Evolutionary conservation across 2,329 filamentous ascomycete species (phyloP), one percentile per base, ranked within the genome.

Genomic region (Zarea fungicola): DNA sequence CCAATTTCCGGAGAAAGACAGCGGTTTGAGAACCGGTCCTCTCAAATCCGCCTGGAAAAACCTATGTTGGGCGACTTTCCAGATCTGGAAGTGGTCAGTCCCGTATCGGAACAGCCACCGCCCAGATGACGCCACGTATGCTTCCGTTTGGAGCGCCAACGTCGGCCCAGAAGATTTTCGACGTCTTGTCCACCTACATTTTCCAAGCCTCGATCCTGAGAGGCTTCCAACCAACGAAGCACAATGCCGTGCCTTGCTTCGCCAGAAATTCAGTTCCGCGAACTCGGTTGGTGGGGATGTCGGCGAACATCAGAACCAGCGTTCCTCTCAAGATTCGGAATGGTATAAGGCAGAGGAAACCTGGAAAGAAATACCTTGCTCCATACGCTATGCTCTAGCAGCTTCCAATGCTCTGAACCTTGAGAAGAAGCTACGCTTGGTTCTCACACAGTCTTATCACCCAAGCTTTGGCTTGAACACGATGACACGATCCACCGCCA

Each of bases 51-150:
- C 28, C 4, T 25, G n/a, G n/a, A n/a, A n/a, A n/a, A n/a, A n/a
- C n/a, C n/a, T n/a, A n/a, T n/a, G n/a, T n/a, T n/a, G n/a, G n/a
- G n/a, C n/a, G n/a, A n/a, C n/a, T 48, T 18, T 28, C 26, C 31
- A 29, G n/a, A n/a, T 55, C 6, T 55, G 54, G 54, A 42, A 53
- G 16, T 56, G 54, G 52, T 56, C 54, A 9, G 43, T 56, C 13
- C 52, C 52, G 10, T 45, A 53, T 29, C 42, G 41, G 18, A 56
- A 49, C 41, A 52, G 54, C n/a, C 49, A 56, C n/a, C 43, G 48
- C n/a, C 52, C 54, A 14, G 37, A 51, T 13, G 54, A 56, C 26
- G 29, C 47, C 3, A 29, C 41, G 7, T 56, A 53, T 21, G 42
- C 50, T 5, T 19, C 42, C 3, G 42, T 56, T 6, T 56, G 54